Evolutionary conservation across 495 filamentous ascomycete species (phyloP).

Genomic region (Aspergillus baeticus): DNA sequence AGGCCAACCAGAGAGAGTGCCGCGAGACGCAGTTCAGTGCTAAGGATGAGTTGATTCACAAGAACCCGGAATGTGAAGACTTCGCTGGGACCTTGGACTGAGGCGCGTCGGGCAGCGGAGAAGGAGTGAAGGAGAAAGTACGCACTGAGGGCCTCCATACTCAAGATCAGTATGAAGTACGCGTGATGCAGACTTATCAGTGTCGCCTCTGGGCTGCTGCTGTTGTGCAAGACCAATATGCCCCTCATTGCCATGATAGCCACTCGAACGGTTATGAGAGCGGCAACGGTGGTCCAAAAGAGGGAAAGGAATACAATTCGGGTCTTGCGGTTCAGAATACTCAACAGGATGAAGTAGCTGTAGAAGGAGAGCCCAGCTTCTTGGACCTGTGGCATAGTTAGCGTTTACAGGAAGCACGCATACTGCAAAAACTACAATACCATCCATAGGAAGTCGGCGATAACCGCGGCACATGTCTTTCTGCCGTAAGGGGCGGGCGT

Average conservation of each 20-base stretch:
- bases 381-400: slow-evolving; percentile 25
- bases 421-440: slow-evolving; percentile 14
- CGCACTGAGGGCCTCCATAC: slow-evolving; percentile 28
- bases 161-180: slow-evolving; percentile 32
- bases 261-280: slow-evolving; percentile 19
- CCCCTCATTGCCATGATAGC: slow-evolving; percentile 25
- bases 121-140: slow-evolving; percentile 28
- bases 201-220: neutral
- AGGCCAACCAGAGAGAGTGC: slow-evolving; percentile 30
- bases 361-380: slow-evolving; percentile 39
- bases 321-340: slow-evolving; percentile 20
- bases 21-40: slow-evolving; percentile 36
- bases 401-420: neutral
- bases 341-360: slow-evolving; percentile 33
- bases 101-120: slow-evolving; percentile 19
- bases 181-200: slow-evolving; percentile 27
- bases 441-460: slow-evolving; percentile 35
- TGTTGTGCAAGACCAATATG: slow-evolving; percentile 19
- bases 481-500: slow-evolving; percentile 24
- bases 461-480: too few relatives aligned
- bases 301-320: slow-evolving; percentile 24
- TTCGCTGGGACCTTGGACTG: slow-evolving; percentile 8
- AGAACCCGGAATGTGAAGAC: slow-evolving; percentile 25
- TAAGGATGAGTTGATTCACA: slow-evolving; percentile 31
- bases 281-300: slow-evolving; percentile 30